Conservation (phyloP, 2,329 filamentous ascomycete species). For the Aureobasidium subglaciale region DNA sequence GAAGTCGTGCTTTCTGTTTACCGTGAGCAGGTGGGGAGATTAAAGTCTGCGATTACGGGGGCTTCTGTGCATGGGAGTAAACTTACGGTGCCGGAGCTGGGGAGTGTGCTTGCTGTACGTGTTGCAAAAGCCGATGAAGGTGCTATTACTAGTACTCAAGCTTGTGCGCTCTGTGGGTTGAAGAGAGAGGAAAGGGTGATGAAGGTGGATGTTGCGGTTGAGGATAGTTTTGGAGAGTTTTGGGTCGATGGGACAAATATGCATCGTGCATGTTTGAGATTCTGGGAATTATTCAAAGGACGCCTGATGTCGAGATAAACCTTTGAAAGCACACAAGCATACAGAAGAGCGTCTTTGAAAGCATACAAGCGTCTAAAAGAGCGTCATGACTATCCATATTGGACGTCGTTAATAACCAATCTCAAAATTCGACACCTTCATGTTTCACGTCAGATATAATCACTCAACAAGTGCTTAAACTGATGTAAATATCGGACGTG, state of each 20-base stretch:
- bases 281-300: conserved; percentile 73
- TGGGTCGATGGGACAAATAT: conserved; percentile 65
- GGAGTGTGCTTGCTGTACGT: conserved; percentile 60
- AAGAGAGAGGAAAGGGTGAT: conserved; percentile 77
- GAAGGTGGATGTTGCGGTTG: conserved; percentile 67
- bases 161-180: conserved; percentile 80
- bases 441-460: too few species aligned
- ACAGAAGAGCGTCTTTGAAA: too few species aligned
- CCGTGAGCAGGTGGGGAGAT: conserved; percentile 66
- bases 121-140: conserved; percentile 55
- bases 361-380: too few species aligned
- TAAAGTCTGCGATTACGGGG: conserved; percentile 65
- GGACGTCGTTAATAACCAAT: too few species aligned
- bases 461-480: too few species aligned
- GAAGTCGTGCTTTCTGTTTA: conserved; percentile 69
- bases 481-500: background rate
- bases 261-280: conserved; percentile 61
- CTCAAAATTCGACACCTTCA: too few species aligned
- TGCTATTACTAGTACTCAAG: conserved; percentile 65
- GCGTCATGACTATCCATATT: too few species aligned
- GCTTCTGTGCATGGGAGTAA: conserved; percentile 41
- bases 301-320: conserved; percentile 60
- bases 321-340: too few species aligned
- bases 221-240: conserved; percentile 95
- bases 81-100: conserved; percentile 58